phyloP scores from a whole-genome alignment of 768 basidiomycete species.

The Rhodosporidiobolus sp. region DNA sequence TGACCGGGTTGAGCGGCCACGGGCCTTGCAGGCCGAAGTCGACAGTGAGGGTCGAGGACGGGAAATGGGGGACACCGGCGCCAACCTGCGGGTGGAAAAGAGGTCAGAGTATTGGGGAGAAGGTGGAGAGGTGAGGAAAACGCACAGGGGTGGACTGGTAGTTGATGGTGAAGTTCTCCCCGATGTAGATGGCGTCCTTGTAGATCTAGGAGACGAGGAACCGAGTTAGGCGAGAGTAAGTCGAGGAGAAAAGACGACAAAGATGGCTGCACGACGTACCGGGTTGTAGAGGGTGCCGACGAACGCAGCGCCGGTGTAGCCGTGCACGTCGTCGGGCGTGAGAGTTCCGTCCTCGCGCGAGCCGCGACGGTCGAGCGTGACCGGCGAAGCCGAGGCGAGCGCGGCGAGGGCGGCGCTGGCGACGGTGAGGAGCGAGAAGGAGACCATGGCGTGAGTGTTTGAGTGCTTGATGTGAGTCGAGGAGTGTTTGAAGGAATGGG shows the following conservation, averaged over 20 bases:
- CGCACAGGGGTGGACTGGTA: not conserved
- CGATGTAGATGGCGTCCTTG: too few relatives aligned
- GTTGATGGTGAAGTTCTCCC: too few relatives aligned
- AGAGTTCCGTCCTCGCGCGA: not conserved
- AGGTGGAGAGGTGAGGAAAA: not conserved
- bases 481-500: not conserved
- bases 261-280: too few relatives aligned
- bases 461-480: not conserved
- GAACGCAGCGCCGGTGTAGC: too few relatives aligned
- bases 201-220: not conserved
- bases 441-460: not conserved
- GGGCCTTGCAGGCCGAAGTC: conserved; percentile 7
- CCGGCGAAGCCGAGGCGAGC: not conserved
- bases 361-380: too few relatives aligned
- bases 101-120: too few relatives aligned
- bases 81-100: not conserved
- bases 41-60: not conserved
- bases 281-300: too few relatives aligned
- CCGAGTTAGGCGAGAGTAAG: not conserved
- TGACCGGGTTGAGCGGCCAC: not conserved
- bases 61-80: not conserved
- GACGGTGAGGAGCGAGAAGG: not conserved
- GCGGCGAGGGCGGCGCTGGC: not conserved
- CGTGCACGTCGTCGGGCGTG: not conserved
- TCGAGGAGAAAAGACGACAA: not conserved